phyloP scores from a whole-genome alignment of 2,329 filamentous ascomycete species.

The Tolypocladium endophyticum region DNA sequence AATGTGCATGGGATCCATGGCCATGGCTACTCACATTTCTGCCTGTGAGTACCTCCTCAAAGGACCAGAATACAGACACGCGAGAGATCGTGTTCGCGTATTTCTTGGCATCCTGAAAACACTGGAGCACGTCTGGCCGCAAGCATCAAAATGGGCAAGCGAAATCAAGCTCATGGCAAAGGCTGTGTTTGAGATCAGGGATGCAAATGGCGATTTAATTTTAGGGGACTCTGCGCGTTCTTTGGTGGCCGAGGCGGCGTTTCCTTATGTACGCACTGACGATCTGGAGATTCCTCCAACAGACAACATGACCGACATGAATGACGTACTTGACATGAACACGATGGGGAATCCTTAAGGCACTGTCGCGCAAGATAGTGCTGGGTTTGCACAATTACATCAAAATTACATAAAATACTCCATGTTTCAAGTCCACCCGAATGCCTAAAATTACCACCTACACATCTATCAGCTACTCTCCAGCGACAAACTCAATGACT shows the following conservation, averaged over 20 bases:
- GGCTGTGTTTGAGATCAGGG: constrained; percentile 1
- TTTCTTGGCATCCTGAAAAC: constrained; percentile 8
- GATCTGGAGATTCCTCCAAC: neutral
- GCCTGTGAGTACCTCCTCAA: constrained; percentile 5
- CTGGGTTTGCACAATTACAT: neutral
- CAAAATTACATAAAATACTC: no score
- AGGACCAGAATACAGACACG: constrained; percentile 1
- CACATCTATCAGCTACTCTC: neutral
- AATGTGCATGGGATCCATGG: constrained; percentile 10
- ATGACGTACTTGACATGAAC: neutral
- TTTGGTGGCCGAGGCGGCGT: neutral
- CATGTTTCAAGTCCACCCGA: no score
- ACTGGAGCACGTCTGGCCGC: constrained; percentile 8
- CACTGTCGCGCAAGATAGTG: neutral
- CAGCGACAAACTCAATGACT: constrained; percentile 13
- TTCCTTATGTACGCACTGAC: no score
- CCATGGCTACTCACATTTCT: constrained; percentile 8
- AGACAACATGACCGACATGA: neutral
- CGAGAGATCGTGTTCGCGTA: constrained; percentile 7
- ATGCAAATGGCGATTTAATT: neutral
- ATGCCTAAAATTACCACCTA: no score
- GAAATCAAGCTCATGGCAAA: constrained; percentile 8
- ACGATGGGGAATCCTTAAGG: neutral
- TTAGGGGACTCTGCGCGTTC: neutral
- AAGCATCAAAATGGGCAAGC: constrained; percentile 5